phyloP scores from a whole-genome alignment of 768 basidiomycete species.

The Lentinula aciculospora region DNA sequence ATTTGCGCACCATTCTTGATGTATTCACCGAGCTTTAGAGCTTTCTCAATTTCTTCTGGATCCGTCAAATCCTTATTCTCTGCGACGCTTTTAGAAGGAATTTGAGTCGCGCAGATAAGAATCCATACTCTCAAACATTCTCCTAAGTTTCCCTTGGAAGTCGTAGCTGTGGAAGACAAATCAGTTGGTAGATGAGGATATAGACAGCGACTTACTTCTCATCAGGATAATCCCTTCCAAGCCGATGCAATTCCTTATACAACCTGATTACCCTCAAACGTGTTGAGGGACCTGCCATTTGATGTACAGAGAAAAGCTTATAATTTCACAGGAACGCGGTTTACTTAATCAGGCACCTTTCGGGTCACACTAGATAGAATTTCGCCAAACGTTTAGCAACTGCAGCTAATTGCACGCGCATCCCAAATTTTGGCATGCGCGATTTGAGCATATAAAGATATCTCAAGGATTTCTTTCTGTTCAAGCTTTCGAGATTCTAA shows the following conservation, averaged over 20 bases:
- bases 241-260: constrained; percentile 78
- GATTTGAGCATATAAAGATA: too few species aligned
- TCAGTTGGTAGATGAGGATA: constrained; percentile 9
- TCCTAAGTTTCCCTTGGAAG: constrained; percentile 68
- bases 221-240: constrained; percentile 81
- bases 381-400: too few species aligned
- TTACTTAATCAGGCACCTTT: too few species aligned
- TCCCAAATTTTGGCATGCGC: too few species aligned
- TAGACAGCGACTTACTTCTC: constrained; percentile 50
- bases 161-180: constrained; percentile 49
- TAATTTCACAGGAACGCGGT: too few species aligned
- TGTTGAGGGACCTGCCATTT: constrained; percentile 48
- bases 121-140: constrained; percentile 58
- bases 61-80: constrained; percentile 66
- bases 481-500: too few species aligned
- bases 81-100: constrained; percentile 19
- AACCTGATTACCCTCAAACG: constrained; percentile 63
- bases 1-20: constrained; percentile 70
- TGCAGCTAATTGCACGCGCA: too few species aligned
- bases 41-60: constrained; percentile 68
- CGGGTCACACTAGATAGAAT: too few species aligned
- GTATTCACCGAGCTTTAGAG: constrained; percentile 71
- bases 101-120: not conserved
- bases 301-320: not conserved
- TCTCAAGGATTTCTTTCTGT: too few species aligned